Base-by-base conservation (phyloP, 179 eudicot species). In the Silene noctiflora region DNA sequence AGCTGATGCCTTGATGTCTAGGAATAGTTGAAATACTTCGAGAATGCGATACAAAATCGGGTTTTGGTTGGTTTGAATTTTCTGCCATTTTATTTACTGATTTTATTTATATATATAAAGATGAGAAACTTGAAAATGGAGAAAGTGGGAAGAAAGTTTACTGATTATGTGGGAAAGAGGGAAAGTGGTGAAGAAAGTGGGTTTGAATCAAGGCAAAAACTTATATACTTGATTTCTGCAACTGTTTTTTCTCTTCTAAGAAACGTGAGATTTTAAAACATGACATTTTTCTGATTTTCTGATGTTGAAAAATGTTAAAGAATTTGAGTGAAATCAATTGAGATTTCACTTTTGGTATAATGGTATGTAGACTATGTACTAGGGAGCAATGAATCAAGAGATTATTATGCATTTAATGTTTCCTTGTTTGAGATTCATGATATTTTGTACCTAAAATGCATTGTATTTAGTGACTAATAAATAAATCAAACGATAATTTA, bases 361-460 rank as follows among this genome's bases (percentile, higher is more conserved):
- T 39, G 55, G 72, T 69, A 44, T 66, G 61, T 55, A 14, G 27
- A n/a, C n/a, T n/a, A n/a, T n/a, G n/a, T n/a, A n/a, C n/a, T n/a
- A n/a, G n/a, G n/a, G n/a, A n/a, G n/a, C 65, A 71, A 66, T 58
- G 73, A 25, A 48, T 71, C 22, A 68, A 35, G 79, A 42, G 27
- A 33, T 33, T 33, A 71, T 55, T 25, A 2, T 35, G 46, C 29
- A 31, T 16, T 67, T 33, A 24, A 39, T 73, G 58, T 64, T 39
- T 55, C 13, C 10, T 29, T 17, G n/a, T 11, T 24, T 66, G 39
- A 19, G 46, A 66, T 0, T 19, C 46, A 66, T 66, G 51, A 35
- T 66, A 29, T 66, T 66, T 7, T 24, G 68, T 64, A 27, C 29
- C 68, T 64, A 27, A 31, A 66, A 29, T 66, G 13, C 13, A 16